Conservation (phyloP, 2,329 filamentous ascomycete genomes). For the Emmonsia crescens region DNA sequence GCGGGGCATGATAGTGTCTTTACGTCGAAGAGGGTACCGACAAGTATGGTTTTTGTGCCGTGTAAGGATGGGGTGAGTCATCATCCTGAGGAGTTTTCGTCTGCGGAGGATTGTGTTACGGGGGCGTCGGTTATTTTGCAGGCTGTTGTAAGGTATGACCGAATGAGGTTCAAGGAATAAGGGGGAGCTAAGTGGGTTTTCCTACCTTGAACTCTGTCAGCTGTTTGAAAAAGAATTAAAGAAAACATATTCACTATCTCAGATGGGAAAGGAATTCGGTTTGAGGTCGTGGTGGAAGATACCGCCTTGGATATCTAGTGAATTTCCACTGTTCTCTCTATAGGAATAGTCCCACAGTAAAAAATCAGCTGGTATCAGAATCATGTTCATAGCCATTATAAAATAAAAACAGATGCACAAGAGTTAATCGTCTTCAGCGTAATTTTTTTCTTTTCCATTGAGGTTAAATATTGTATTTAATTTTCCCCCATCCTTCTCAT, state of each 20-base stretch:
- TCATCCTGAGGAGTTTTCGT: slow-evolving; percentile 52
- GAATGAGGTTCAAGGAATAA: slow-evolving; percentile 29
- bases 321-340: too few relatives aligned
- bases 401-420: neutral
- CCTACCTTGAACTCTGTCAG: neutral
- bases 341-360: too few relatives aligned
- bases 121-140: slow-evolving; percentile 36
- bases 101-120: slow-evolving; percentile 47
- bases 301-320: neutral
- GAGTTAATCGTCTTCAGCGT: neutral
- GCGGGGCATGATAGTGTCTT: slow-evolving; percentile 59
- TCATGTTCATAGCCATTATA: neutral
- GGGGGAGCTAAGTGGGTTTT: neutral
- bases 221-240: neutral
- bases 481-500: neutral
- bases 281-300: neutral
- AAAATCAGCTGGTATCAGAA: neutral
- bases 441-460: neutral
- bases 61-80: slow-evolving; percentile 54
- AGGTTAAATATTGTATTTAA: slow-evolving; percentile 2
- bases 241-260: neutral
- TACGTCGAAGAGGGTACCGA: slow-evolving; percentile 48
- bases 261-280: neutral
- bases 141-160: slow-evolving; percentile 17
- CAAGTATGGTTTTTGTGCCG: slow-evolving; percentile 57